Conservation (phyloP, 129 eudicot species). For the Centaurea solstitialis region DNA sequence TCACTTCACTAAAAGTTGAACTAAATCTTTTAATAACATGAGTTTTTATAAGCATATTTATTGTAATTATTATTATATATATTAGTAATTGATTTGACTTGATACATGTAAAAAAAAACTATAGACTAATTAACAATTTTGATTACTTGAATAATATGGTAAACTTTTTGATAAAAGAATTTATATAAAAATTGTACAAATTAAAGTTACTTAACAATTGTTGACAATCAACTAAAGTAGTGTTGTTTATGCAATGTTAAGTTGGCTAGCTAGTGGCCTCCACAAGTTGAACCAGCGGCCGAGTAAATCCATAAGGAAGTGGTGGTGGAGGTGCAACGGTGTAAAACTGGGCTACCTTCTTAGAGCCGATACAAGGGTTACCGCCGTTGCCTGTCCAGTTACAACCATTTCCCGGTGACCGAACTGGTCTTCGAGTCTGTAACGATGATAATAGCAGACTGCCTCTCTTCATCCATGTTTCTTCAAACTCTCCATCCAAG, state of each 20-base stretch:
- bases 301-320: constrained; percentile 22
- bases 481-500: constrained; percentile 21
- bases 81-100: too few relatives aligned
- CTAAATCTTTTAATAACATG: too few relatives aligned
- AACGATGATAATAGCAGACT: constrained; percentile 34
- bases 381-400: constrained; percentile 23
- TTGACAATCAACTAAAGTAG: too few relatives aligned
- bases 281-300: constrained; percentile 15
- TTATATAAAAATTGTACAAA: neutral
- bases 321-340: neutral
- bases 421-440: constrained; percentile 1
- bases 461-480: constrained; percentile 3
- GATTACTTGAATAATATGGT: neutral
- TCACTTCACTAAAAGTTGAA: too few relatives aligned
- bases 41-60: too few relatives aligned
- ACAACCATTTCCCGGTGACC: constrained; percentile 28
- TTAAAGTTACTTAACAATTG: neutral
- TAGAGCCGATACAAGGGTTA: constrained; percentile 18
- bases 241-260: neutral
- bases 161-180: too few relatives aligned
- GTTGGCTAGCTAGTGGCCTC: constrained; percentile 18
- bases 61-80: too few relatives aligned
- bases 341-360: constrained; percentile 16
- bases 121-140: neutral
- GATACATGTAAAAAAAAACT: neutral